Conservation (phyloP, 257 asterid genomes). For the Leptodermis oblonga region DNA sequence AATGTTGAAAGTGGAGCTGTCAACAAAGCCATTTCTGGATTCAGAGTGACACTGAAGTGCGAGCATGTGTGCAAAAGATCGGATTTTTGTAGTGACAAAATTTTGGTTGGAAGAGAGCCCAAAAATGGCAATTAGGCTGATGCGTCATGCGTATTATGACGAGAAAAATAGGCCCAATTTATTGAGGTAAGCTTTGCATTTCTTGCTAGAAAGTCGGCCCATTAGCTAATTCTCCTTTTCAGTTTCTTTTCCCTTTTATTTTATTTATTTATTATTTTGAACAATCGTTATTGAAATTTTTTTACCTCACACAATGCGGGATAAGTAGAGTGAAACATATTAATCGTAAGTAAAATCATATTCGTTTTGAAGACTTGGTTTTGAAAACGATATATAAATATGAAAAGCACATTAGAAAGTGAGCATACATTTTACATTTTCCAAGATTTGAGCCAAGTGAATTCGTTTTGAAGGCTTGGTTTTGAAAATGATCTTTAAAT, state of each 20-base stretch:
- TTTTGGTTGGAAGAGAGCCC: not conserved
- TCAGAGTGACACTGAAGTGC: not conserved
- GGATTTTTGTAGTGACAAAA: slow-evolving; percentile 6
- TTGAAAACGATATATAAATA: too few relatives aligned
- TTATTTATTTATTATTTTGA: too few relatives aligned
- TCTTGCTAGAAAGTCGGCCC: not conserved
- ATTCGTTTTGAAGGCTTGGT: too few relatives aligned
- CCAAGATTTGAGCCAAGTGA: too few relatives aligned
- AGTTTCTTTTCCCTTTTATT: not conserved
- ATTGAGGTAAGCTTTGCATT: not conserved
- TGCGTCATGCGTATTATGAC: not conserved
- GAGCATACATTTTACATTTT: too few relatives aligned
- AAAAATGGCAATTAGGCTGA: not conserved
- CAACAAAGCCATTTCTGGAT: slow-evolving; percentile 17
- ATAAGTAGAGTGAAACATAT: too few relatives aligned
- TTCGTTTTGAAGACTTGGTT: too few relatives aligned
- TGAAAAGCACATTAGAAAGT: too few relatives aligned
- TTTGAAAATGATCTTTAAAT: too few relatives aligned
- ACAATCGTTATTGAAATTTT: not conserved
- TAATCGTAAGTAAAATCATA: too few relatives aligned
- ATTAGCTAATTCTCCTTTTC: not conserved
- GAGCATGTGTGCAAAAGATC: not conserved
- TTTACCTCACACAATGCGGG: too few relatives aligned
- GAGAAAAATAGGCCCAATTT: not conserved
- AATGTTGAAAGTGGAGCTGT: slow-evolving; percentile 3